A percentile compares a stretch with the other conserved stretches of the same genome.
These are phyloP conservation scores for Sugiyamaella valdiviana DNA, from an alignment of 805 yeast genomes.

Conservation along the genomic window DNA sequence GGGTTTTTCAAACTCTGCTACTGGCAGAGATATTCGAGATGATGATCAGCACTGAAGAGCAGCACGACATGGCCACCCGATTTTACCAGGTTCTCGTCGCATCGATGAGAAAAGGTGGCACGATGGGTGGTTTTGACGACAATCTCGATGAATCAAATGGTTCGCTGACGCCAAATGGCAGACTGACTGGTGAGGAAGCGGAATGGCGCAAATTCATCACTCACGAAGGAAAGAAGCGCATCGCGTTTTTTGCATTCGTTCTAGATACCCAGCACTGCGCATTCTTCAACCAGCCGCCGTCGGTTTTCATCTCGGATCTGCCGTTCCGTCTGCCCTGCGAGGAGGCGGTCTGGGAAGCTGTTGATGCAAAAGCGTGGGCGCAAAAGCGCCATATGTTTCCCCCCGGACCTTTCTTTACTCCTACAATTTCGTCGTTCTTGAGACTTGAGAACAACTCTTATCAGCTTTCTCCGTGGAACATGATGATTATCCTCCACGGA, in stretches of 20 bases:
- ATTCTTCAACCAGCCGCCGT: slow-evolving; percentile 66
- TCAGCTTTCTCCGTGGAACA: slow-evolving; percentile 23
- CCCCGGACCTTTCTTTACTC: slow-evolving; percentile 19
- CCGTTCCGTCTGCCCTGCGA: slow-evolving; percentile 59
- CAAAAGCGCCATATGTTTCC: slow-evolving; percentile 4
- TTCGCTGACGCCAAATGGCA: not conserved
- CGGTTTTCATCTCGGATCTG: slow-evolving; percentile 50
- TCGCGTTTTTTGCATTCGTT: slow-evolving; percentile 76
- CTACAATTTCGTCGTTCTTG: slow-evolving; percentile 17
- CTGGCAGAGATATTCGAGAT: slow-evolving; percentile 75
- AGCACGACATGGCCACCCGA: slow-evolving; percentile 24
- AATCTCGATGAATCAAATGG: not conserved
- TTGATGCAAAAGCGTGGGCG: slow-evolving; percentile 21
- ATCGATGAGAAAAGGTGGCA: slow-evolving; percentile 20
- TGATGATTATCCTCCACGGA: slow-evolving; percentile 25
- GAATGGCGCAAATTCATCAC: slow-evolving; percentile 20
- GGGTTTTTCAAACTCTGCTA: slow-evolving; percentile 70
- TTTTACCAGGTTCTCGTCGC: slow-evolving; percentile 23
- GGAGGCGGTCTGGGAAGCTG: slow-evolving; percentile 51
- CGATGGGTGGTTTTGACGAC: slow-evolving; percentile 11
- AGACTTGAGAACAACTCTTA: slow-evolving; percentile 12
- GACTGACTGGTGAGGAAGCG: slow-evolving; percentile 8
- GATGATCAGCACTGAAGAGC: slow-evolving; percentile 26
- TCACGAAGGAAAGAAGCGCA: slow-evolving; percentile 64
- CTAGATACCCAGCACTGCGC: slow-evolving; percentile 74